Evolutionary conservation across 2,329 filamentous ascomycete species (phyloP).

Genomic region (Hirsutella minnesotensis): DNA sequence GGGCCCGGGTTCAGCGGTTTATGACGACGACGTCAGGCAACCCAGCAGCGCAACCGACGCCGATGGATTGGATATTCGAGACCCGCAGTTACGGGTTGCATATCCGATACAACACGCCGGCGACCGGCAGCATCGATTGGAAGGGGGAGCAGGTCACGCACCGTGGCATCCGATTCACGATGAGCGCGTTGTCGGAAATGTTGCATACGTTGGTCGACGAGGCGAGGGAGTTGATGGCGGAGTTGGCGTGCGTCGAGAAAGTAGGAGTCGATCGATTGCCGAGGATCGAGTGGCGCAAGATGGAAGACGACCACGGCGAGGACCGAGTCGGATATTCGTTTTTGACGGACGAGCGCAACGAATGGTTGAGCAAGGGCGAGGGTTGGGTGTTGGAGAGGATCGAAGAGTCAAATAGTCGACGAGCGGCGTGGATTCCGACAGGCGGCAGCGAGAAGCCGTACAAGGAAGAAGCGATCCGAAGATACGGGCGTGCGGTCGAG

Average conservation of each 20-base stretch:
- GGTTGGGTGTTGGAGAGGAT: not conserved
- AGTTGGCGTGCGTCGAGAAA: not conserved
- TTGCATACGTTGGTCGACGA: not conserved
- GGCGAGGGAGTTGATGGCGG: too few species aligned
- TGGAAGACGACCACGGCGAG: conserved; percentile 4
- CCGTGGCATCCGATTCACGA: conserved; percentile 1
- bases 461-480: not conserved
- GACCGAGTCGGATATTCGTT: conserved; percentile 1
- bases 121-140: conserved; percentile 3
- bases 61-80: too few species aligned
- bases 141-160: not conserved
- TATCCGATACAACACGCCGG: conserved; percentile 6
- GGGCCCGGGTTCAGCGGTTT: conserved; percentile 4
- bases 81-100: too few species aligned
- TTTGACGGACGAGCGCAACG: conserved; percentile 2
- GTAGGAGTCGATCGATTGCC: not conserved
- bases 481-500: conserved; percentile 1
- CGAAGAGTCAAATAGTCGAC: not conserved
- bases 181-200: not conserved
- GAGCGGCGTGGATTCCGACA: not conserved
- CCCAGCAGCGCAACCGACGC: too few species aligned
- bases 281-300: not conserved
- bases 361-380: too few species aligned
- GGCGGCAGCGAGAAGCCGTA: not conserved
- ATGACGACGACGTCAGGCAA: too few species aligned